phyloP scores from a whole-genome alignment of 129 eudicot species.

The Flaveria ramosissima region DNA sequence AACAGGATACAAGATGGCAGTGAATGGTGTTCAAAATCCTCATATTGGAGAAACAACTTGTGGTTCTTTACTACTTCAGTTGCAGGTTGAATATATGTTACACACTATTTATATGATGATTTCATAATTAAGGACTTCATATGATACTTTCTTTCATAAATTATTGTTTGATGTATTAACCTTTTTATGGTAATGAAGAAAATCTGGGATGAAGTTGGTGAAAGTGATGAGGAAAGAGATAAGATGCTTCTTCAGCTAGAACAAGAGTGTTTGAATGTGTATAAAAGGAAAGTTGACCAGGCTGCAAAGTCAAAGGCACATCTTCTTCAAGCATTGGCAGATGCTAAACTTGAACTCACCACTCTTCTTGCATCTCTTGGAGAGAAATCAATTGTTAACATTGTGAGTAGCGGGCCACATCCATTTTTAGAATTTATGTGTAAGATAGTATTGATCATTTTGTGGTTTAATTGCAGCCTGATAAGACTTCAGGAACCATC shows the following conservation, averaged over 20 bases:
- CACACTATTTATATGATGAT: neutral
- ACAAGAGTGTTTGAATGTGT: conserved; percentile 94
- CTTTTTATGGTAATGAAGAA: conserved; percentile 50
- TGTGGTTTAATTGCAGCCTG: conserved; percentile 58
- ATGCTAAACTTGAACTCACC: conserved; percentile 71
- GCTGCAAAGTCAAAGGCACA: conserved; percentile 80
- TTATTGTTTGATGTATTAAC: neutral
- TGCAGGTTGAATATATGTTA: conserved; percentile 55
- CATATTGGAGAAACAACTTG: conserved; percentile 72
- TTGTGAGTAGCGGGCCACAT: conserved; percentile 48
- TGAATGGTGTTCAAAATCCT: conserved; percentile 54
- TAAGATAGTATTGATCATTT: neutral
- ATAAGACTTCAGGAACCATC: conserved; percentile 84
- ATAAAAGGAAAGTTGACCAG: conserved; percentile 87
- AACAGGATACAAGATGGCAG: conserved; percentile 53
- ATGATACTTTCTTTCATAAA: neutral
- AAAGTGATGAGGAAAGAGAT: conserved; percentile 87
- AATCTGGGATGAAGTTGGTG: conserved; percentile 99
- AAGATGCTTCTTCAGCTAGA: conserved; percentile 95
- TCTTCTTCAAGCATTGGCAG: conserved; percentile 86
- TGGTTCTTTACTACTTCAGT: conserved; percentile 68
- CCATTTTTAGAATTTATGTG: neutral
- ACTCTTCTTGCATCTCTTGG: conserved; percentile 81
- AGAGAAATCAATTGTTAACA: conserved; percentile 56
- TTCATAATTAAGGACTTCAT: neutral